Evolutionary conservation across 2,329 filamentous ascomycete genomes (phyloP).

Genomic region (Huntiella abstrusa): DNA sequence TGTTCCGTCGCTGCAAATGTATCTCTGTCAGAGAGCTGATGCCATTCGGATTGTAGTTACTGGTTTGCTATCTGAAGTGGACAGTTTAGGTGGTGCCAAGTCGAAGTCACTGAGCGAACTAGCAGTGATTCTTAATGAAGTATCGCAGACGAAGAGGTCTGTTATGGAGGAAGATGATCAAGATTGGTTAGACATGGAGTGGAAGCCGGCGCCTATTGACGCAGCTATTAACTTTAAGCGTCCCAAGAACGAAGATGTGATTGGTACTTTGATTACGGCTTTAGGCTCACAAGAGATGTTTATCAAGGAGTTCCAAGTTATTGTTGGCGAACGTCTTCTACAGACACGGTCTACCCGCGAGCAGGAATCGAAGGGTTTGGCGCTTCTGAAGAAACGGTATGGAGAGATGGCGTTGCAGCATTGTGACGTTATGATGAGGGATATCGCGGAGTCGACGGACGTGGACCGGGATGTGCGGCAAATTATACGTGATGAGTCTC

Average conservation of each 20-base stretch:
- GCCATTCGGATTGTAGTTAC: slow-evolving; percentile 61
- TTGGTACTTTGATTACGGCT: slow-evolving; percentile 73
- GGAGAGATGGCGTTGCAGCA: slow-evolving; percentile 73
- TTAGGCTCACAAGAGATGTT: slow-evolving; percentile 83
- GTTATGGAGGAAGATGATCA: slow-evolving; percentile 44
- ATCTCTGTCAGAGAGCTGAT: slow-evolving; percentile 58
- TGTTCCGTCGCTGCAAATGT: slow-evolving; percentile 53
- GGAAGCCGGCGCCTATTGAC: slow-evolving; percentile 84
- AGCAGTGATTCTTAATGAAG: slow-evolving; percentile 44
- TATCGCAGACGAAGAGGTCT: slow-evolving; percentile 34
- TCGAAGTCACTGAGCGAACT: slow-evolving; percentile 43
- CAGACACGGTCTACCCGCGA: slow-evolving; percentile 49
- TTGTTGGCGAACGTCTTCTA: slow-evolving; percentile 67
- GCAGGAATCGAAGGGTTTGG: slow-evolving; percentile 65
- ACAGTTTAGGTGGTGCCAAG: slow-evolving; percentile 21
- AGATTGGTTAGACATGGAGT: slow-evolving; percentile 83
- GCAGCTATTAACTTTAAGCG: slow-evolving; percentile 83
- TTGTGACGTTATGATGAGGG: slow-evolving; percentile 93
- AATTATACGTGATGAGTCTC: background rate
- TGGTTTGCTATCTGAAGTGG: slow-evolving; percentile 45
- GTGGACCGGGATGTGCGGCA: slow-evolving; percentile 33
- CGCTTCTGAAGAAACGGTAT: slow-evolving; percentile 74
- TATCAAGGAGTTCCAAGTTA: slow-evolving; percentile 80
- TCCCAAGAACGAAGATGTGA: slow-evolving; percentile 74
- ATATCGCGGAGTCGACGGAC: slow-evolving; percentile 65